Evolutionary conservation across 163 green algal genomes (phyloP).

Genomic region (Volvox carteri): DNA sequence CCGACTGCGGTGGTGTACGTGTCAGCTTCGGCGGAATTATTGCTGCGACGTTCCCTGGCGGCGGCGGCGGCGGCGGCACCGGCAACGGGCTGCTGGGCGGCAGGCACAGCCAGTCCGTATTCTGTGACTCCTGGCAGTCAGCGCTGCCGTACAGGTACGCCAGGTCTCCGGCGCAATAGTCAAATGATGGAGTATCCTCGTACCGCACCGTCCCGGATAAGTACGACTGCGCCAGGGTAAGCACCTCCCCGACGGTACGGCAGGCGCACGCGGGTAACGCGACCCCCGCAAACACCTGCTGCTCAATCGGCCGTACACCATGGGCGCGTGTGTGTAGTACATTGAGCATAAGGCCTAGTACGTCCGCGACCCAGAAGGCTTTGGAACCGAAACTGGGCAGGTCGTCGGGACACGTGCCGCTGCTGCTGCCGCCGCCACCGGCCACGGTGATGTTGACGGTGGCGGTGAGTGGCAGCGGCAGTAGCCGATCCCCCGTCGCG

Average conservation of each 20-base stretch:
- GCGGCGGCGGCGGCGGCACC: neutral
- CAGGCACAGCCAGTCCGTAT: conserved; percentile 14
- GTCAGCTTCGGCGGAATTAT: neutral
- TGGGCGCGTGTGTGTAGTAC: neutral
- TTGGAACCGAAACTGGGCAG: neutral
- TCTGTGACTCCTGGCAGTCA: neutral
- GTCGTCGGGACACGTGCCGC: neutral
- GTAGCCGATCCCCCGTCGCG: neutral
- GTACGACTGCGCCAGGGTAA: neutral
- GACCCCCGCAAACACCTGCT: neutral
- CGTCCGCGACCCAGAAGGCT: conserved; percentile 19
- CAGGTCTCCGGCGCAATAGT: conserved; percentile 28
- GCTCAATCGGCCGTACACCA: neutral
- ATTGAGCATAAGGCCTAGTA: conserved; percentile 50
- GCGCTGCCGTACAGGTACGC: neutral
- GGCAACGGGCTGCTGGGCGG: neutral
- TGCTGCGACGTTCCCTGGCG: no score
- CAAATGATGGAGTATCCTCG: conserved; percentile 17
- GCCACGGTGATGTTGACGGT: neutral
- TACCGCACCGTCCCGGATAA: neutral
- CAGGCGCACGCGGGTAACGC: neutral
- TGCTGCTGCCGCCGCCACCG: neutral
- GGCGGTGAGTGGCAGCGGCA: conserved; percentile 9
- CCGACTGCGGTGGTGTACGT: neutral
- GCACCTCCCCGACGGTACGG: neutral